Evolutionary conservation across 305 asterid species (phyloP), one percentile per base, ranked within the genome.

Genomic region (Fraxinus baroniana): DNA sequence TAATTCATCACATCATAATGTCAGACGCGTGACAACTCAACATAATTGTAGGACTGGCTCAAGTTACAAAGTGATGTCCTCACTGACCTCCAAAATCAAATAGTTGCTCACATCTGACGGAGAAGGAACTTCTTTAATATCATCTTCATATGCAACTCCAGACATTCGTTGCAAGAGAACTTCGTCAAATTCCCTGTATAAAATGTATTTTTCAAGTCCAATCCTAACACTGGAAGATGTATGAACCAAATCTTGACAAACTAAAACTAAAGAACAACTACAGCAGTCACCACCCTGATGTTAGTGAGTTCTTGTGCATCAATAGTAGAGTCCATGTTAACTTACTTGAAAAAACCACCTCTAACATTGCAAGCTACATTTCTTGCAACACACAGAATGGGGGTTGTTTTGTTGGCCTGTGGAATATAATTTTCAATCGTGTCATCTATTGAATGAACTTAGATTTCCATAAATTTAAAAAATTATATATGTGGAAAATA

Each of bases 301-400:
- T 70, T 30, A 28, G 5, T 9, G 44, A 77, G 66, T 8, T 44
- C 35, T 39, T n/a, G 32, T 64, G 66, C 83, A 73, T 46, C 71
- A n/a, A 30, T 74, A 44, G 46, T 55, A 13, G 17, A 18, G 55
- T 32, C 22, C 24, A 76, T 28, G 66, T 73, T 60, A 81, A 80
- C 97, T 92, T 95, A 95, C 99, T 94, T 95, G 93, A 94, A 95
- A 81, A 92, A 95, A 81, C 99, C 93, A 79, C 99, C 98, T 86
- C 99, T 90, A 79, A 94, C 97, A 85, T 93, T 93, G 94, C 99
- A 95, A 76, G 99, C 99, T 76, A 95, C 97, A 87, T 94, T 95
- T 87, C 98, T 92, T 20, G 98, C 99, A 84, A 95, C 95, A 84
- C 98, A 96, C 52, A 94, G 95, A 85, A 96, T 93, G 33, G 99